These are phyloP conservation scores for Curvularia sp. DNA, from an alignment of 2,329 filamentous ascomycete genomes.

Conservation along the genomic window DNA sequence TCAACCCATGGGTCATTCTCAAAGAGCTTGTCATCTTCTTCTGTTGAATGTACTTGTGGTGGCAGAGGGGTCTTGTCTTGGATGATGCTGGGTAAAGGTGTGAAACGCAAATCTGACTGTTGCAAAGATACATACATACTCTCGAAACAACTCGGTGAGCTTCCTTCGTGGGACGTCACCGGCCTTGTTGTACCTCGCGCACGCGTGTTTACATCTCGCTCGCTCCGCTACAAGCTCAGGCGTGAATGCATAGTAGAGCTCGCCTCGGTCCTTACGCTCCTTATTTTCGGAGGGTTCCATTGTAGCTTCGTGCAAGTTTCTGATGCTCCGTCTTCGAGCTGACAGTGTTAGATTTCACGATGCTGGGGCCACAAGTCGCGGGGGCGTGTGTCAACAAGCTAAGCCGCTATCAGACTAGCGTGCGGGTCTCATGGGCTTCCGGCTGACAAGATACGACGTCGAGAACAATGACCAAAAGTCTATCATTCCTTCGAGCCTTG, in stretches of 20 bases:
- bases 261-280: conserved; percentile 66
- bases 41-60: conserved; percentile 61
- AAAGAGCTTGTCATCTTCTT: conserved; percentile 71
- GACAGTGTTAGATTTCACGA: background rate
- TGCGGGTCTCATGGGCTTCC: conserved; percentile 4
- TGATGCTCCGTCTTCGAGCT: background rate
- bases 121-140: conserved; percentile 62
- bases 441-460: conserved; percentile 5
- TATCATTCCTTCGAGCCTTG: conserved; percentile 7
- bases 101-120: conserved; percentile 17
- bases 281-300: conserved; percentile 48
- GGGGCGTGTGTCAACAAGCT: background rate
- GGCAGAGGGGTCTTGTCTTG: conserved; percentile 70
- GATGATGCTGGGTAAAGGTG: conserved; percentile 61
- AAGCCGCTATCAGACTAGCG: background rate
- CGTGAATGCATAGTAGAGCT: conserved; percentile 77
- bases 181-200: conserved; percentile 68
- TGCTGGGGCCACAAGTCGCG: conserved; percentile 1
- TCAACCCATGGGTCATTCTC: conserved; percentile 73
- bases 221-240: conserved; percentile 72
- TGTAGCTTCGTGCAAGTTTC: conserved; percentile 2
- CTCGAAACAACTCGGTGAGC: conserved; percentile 72
- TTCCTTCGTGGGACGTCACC: conserved; percentile 67
- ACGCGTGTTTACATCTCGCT: conserved; percentile 67
- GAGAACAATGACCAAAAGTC: conserved; percentile 12